These are phyloP conservation scores for Fusarium setosum DNA, from an alignment of 2,329 filamentous ascomycete species.

Conservation along the genomic window DNA sequence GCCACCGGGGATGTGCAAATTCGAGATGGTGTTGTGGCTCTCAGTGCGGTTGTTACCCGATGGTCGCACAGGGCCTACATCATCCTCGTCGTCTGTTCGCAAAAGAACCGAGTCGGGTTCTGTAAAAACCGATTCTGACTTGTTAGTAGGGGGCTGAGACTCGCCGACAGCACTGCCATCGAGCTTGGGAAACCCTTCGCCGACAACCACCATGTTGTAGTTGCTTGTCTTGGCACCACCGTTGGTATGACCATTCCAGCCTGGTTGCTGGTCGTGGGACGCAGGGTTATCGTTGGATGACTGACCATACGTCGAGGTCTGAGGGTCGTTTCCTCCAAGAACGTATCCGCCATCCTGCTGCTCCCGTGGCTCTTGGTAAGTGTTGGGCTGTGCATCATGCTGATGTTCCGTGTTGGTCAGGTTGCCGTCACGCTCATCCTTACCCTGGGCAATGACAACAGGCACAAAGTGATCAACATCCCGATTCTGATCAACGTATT, in stretches of 20 bases:
- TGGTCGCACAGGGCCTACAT: slow-evolving; percentile 39
- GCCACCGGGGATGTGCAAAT: slow-evolving; percentile 77
- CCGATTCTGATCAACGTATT: slow-evolving; percentile 28
- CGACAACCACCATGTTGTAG: slow-evolving; percentile 33
- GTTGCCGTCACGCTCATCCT: slow-evolving; percentile 19
- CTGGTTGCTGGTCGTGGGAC: slow-evolving; percentile 18
- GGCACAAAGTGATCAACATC: slow-evolving; percentile 31
- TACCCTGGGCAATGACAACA: slow-evolving; percentile 32
- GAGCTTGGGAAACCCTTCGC: slow-evolving; percentile 40
- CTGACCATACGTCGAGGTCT: slow-evolving; percentile 16
- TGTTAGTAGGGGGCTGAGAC: slow-evolving; percentile 4
- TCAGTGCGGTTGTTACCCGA: slow-evolving; percentile 48
- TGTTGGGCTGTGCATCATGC: slow-evolving; percentile 15
- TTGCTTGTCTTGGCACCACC: slow-evolving; percentile 16
- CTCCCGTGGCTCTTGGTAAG: slow-evolving; percentile 13
- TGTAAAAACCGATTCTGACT: slow-evolving; percentile 31
- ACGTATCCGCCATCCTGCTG: slow-evolving; percentile 13
- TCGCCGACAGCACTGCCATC: slow-evolving; percentile 15
- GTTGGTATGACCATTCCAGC: slow-evolving; percentile 21
- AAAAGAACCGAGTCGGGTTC: slow-evolving; percentile 36
- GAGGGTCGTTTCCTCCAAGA: slow-evolving; percentile 7
- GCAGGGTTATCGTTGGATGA: slow-evolving; percentile 15
- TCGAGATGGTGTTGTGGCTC: slow-evolving; percentile 68
- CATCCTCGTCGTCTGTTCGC: slow-evolving; percentile 40
- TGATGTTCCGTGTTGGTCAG: slow-evolving; percentile 8